Evolutionary conservation across 176 grass and related monocot species (phyloP).

Genomic region (Phyllostachys edulis): DNA sequence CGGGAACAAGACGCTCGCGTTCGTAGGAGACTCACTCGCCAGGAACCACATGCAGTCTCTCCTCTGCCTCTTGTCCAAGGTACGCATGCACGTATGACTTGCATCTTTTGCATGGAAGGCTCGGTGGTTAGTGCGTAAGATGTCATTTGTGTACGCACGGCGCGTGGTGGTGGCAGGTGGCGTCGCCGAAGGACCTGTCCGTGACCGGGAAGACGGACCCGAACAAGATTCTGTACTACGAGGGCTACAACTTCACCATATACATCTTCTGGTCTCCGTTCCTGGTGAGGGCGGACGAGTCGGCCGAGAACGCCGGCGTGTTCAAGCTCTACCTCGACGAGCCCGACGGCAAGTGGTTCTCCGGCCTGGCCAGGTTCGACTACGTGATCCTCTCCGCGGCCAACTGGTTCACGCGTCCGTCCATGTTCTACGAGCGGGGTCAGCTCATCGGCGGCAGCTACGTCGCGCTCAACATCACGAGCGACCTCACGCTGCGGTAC

Average conservation of each 20-base stretch:
- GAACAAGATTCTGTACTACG: conserved; percentile 40
- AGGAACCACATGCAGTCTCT: conserved; percentile 61
- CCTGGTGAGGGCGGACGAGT: conserved; percentile 45
- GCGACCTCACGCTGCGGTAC: conserved; percentile 46
- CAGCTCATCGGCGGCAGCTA: conserved; percentile 52
- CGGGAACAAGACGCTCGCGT: conserved; percentile 45
- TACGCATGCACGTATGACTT: not conserved
- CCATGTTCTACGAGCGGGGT: conserved; percentile 45
- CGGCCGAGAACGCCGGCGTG: conserved; percentile 11
- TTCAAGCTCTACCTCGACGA: conserved; percentile 68
- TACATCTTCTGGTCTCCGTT: conserved; percentile 71
- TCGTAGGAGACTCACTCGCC: conserved; percentile 51
- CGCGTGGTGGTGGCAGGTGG: conserved; percentile 32
- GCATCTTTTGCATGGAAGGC: not conserved
- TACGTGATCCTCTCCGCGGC: conserved; percentile 64
- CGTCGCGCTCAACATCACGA: conserved; percentile 48
- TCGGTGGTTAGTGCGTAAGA: not conserved
- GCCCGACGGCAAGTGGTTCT: conserved; percentile 52
- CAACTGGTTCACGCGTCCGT: conserved; percentile 61
- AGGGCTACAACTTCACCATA: conserved; percentile 52
- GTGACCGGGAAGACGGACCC: not conserved
- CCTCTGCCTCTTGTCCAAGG: conserved; percentile 49
- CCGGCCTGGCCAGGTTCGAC: conserved; percentile 45
- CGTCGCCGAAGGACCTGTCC: conserved; percentile 21
- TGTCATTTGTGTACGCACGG: not conserved